Evolutionary conservation across 768 basidiomycete species (phyloP), one percentile per base, ranked within the genome.

Genomic region (Calvatia gigantea): DNA sequence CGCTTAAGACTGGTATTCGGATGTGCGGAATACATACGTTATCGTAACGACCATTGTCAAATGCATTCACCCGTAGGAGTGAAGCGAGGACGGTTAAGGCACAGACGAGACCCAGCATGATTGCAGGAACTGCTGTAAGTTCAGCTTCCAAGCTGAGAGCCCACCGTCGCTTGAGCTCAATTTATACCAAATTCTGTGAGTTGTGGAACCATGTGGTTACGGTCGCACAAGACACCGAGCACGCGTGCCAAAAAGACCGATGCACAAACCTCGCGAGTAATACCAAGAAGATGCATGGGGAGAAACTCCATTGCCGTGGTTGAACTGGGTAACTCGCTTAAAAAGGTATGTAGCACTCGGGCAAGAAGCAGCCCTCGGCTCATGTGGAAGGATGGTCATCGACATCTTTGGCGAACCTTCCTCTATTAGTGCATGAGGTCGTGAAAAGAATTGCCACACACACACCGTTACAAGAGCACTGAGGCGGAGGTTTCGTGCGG

Each of bases 31-130:
- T 29, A 72, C 78, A 55, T 62, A 85, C 85, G 61, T 86, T 88
- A 66, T 88, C 85, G 64, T 74, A 83, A 47, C 83, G 75, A 58
- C 73, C 73, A 61, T 77, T 77, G 67, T 85, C 81, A 62, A 82
- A 85, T 19, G 79, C 81, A 49, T 51, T 55, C 15, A 61, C 62
- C 39, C 46, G 56, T 42, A 58, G 37, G 11, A 37, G 1, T 9
- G 23, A 33, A 9, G 41, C 33, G n/a, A 56, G 54, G 35, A 51
- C 44, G 25, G 33, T 28, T n/a, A 58, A 44, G 28, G 11, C 32
- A 19, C 27, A 23, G 25, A 44, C 33, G 23, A 56, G 33, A 25
- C 19, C 14, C 19, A 31, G 21, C 54, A 47, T 55, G 19, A 2
- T 47, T 21, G 35, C 25, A 19, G 19, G 27, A 21, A 27, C 25